phyloP scores from a whole-genome alignment of 768 basidiomycete species.

The Mycena maculata region DNA sequence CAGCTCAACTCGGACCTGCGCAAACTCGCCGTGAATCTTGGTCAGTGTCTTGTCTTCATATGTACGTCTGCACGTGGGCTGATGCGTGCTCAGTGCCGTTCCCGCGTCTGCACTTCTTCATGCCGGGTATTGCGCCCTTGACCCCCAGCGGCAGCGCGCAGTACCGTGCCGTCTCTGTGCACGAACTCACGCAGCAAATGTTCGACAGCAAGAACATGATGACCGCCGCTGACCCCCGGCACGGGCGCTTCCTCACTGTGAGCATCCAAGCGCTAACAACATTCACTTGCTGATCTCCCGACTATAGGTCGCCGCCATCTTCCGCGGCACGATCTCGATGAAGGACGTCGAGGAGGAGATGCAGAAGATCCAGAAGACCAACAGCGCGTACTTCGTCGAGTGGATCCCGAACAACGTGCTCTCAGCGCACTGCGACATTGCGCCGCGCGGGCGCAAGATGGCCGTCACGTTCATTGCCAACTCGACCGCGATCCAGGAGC shows the following conservation, averaged over 20 bases:
- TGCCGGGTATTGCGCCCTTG: constrained; percentile 95
- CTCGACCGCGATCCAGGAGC: constrained; percentile 96
- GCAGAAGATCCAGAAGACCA: constrained; percentile 97
- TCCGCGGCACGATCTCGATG: constrained; percentile 99
- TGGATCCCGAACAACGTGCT: constrained; percentile 99
- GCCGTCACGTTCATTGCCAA: constrained; percentile 98
- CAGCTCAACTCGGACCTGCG: constrained; percentile 98
- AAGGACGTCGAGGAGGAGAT: constrained; percentile 99
- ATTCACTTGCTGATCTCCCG: not conserved
- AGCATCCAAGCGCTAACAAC: not conserved
- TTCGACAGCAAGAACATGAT: constrained; percentile 99
- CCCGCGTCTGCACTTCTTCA: constrained; percentile 99
- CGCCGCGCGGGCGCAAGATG: constrained; percentile 96
- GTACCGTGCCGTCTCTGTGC: constrained; percentile 96
- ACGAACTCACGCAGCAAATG: constrained; percentile 98
- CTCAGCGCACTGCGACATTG: constrained; percentile 97
- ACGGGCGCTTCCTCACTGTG: constrained; percentile 97
- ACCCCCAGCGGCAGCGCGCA: constrained; percentile 94
- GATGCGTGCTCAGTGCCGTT: constrained; percentile 78
- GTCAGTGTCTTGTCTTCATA: constrained; percentile 54
- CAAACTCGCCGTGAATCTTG: constrained; percentile 99
- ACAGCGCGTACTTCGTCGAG: constrained; percentile 97
- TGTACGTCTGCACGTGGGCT: not conserved
- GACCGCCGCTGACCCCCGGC: constrained; percentile 96
- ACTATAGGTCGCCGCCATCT: constrained; percentile 75